Conservation (phyloP, 2,329 filamentous ascomycete genomes). For the Hansfordia pulvinata region DNA sequence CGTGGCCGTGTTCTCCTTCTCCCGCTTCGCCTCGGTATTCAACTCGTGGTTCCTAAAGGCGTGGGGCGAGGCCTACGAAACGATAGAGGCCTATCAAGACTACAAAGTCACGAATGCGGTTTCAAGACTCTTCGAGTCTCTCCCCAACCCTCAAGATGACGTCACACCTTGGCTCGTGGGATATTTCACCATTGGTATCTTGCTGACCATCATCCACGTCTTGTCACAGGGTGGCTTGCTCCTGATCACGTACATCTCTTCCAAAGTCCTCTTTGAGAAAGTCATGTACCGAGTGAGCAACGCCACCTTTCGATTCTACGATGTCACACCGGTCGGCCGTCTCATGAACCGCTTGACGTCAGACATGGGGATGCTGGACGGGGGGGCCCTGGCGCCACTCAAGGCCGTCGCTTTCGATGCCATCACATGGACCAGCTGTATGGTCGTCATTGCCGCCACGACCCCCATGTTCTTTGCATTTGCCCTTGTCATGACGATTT, state of each 20-base stretch:
- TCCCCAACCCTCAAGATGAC: constrained; percentile 54
- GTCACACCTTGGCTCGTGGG: constrained; percentile 62
- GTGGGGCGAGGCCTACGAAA: constrained; percentile 67
- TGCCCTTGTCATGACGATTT: constrained; percentile 49
- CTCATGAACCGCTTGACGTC: constrained; percentile 88
- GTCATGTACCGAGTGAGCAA: constrained; percentile 63
- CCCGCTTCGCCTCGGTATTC: constrained; percentile 49
- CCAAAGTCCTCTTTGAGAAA: constrained; percentile 58
- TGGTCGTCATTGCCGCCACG: constrained; percentile 66
- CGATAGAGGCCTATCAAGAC: constrained; percentile 5
- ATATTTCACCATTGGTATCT: constrained; percentile 52
- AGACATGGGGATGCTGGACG: constrained; percentile 81
- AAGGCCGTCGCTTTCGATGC: constrained; percentile 55
- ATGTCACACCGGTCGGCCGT: constrained; percentile 76
- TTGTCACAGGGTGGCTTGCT: constrained; percentile 55
- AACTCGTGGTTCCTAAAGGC: constrained; percentile 74
- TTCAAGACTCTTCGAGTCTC: constrained; percentile 24
- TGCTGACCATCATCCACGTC: constrained; percentile 44
- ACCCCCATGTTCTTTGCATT: constrained; percentile 68
- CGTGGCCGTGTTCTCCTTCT: constrained; percentile 46
- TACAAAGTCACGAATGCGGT: constrained; percentile 4
- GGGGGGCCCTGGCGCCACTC: constrained; percentile 66
- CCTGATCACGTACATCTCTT: constrained; percentile 67
- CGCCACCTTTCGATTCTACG: constrained; percentile 82
- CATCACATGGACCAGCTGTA: constrained; percentile 58